These are phyloP conservation scores for Dicorynia guianensis DNA, from an alignment of 306 rosid species.

Conservation along the genomic window DNA sequence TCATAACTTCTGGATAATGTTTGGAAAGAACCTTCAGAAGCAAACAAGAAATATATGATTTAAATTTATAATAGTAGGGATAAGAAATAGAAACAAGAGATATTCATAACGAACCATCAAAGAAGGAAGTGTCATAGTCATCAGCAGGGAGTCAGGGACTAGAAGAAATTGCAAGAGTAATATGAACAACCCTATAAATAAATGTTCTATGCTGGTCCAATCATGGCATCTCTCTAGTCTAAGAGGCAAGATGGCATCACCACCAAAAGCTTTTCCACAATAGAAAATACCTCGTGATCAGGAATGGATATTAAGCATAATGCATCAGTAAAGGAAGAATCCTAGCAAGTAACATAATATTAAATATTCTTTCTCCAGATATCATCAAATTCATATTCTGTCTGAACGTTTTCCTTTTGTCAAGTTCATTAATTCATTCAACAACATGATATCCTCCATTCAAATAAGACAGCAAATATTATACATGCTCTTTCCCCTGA, in stretches of 20 bases:
- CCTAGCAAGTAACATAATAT: not conserved
- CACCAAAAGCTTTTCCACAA: too few species aligned
- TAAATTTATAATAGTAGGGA: constrained; percentile 23
- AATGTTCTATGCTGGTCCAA: constrained; percentile 5
- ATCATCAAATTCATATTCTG: constrained; percentile 28
- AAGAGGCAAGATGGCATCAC: too few species aligned
- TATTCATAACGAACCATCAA: constrained; percentile 9
- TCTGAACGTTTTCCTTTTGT: not conserved
- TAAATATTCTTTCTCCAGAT: constrained; percentile 13
- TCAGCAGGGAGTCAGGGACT: not conserved
- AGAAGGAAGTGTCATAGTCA: not conserved
- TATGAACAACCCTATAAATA: constrained; percentile 27
- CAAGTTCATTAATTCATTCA: constrained; percentile 7
- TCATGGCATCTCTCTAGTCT: not conserved
- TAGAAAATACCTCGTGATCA: too few species aligned
- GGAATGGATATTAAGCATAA: too few species aligned
- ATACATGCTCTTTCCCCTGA: constrained; percentile 8
- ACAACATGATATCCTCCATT: not conserved
- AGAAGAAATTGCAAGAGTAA: constrained; percentile 6
- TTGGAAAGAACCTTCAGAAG: constrained; percentile 70
- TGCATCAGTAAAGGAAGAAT: too few species aligned
- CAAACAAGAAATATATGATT: constrained; percentile 1
- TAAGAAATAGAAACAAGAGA: not conserved
- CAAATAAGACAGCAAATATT: not conserved
- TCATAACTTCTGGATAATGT: constrained; percentile 70